Evolutionary conservation across 768 basidiomycete species (phyloP).

Genomic region (Plicaturopsis crispa): DNA sequence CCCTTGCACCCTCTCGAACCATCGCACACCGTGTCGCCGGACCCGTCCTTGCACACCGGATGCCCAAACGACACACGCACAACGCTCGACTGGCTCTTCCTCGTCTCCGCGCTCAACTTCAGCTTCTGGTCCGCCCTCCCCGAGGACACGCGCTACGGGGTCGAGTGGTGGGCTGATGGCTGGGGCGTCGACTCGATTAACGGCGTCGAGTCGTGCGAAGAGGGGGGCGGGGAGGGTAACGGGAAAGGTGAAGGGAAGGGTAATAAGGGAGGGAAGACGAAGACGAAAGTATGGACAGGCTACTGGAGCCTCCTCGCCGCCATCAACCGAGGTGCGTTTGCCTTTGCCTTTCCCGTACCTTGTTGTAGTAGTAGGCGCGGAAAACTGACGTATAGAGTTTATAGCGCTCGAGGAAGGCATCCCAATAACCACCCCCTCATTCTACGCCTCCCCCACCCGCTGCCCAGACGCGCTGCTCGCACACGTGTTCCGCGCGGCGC

Average conservation of each 20-base stretch:
- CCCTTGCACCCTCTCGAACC: too few species aligned
- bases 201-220: too few species aligned
- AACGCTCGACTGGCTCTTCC: constrained; percentile 88
- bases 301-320: constrained; percentile 87
- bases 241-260: too few species aligned
- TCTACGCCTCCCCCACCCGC: constrained; percentile 62
- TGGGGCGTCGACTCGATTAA: too few species aligned
- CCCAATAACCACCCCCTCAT: constrained; percentile 71
- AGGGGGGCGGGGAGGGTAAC: too few species aligned
- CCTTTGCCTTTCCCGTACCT: constrained; percentile 1
- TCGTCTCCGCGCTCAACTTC: constrained; percentile 81
- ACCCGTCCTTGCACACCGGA: too few species aligned
- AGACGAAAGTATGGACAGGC: constrained; percentile 58
- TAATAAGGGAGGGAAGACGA: too few species aligned
- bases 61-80: too few species aligned
- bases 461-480: constrained; percentile 70
- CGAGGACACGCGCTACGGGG: too few species aligned
- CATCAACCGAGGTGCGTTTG: constrained; percentile 61
- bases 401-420: constrained; percentile 70
- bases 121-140: constrained; percentile 91
- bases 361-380: constrained; percentile 3
- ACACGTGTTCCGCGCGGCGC: constrained; percentile 57
- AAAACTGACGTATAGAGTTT: neutral
- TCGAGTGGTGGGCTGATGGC: too few species aligned
- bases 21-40: too few species aligned